Evolutionary conservation across 306 rosid genomes (phyloP).

Genomic region (Cajanus cajan): DNA sequence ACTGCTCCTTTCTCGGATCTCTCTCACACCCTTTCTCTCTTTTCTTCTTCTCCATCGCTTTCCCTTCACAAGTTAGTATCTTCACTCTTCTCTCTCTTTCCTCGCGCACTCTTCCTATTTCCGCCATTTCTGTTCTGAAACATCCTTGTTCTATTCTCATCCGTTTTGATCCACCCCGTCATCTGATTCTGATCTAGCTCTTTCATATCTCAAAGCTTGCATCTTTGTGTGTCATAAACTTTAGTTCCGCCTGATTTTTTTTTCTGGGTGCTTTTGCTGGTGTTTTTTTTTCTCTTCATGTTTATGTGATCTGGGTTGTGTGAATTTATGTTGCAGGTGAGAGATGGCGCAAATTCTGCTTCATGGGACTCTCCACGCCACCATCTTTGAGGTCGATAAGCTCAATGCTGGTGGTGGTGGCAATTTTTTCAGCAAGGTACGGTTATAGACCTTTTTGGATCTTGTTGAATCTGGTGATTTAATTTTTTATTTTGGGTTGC

Average conservation of each 20-base stretch:
- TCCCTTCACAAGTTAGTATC: constrained; percentile 28
- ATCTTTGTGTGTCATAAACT: neutral
- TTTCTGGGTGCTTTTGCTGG: neutral
- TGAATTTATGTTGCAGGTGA: constrained; percentile 52
- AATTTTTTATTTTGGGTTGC: neutral
- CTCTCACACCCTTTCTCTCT: constrained; percentile 1
- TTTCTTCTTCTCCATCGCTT: constrained; percentile 9
- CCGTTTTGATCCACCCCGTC: neutral
- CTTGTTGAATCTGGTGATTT: neutral
- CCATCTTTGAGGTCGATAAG: constrained; percentile 78
- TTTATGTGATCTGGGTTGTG: constrained; percentile 29
- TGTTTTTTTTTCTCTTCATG: neutral
- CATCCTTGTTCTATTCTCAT: neutral
- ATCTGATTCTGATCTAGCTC: constrained; percentile 41
- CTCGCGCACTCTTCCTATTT: neutral
- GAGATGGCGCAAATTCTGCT: constrained; percentile 72
- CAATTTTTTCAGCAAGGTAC: constrained; percentile 66
- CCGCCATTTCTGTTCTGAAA: neutral
- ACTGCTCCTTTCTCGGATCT: constrained; percentile 40
- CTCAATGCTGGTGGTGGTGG: constrained; percentile 47
- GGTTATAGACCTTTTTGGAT: neutral
- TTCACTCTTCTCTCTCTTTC: constrained; percentile 5
- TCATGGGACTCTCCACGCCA: constrained; percentile 89
- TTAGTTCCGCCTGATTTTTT: neutral
- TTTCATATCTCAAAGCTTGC: constrained; percentile 20